phyloP scores from a whole-genome alignment of 2,329 filamentous ascomycete genomes.

The Fusarium sororula region DNA sequence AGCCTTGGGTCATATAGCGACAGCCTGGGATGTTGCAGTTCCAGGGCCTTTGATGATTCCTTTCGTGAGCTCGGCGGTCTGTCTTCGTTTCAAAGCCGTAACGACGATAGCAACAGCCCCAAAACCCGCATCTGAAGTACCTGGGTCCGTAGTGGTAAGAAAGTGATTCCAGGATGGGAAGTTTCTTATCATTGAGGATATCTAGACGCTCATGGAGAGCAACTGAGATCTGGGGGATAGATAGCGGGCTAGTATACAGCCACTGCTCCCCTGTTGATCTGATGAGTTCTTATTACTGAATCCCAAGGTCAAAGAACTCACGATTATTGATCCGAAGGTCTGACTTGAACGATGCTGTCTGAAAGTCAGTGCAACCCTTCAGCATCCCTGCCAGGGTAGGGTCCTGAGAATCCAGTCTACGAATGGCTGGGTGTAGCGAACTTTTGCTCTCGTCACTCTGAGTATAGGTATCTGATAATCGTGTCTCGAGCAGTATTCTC shows the following conservation, averaged over 20 bases:
- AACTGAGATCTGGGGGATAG: neutral
- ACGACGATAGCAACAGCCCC: rapidly evolving
- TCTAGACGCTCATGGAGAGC: rapidly evolving
- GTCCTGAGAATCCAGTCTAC: rapidly evolving
- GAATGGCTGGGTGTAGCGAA: rapidly evolving
- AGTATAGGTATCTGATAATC: rapidly evolving
- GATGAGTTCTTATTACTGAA: rapidly evolving
- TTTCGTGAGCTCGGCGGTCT: rapidly evolving
- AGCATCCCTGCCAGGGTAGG: rapidly evolving
- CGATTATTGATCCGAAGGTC: neutral
- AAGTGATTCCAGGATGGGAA: rapidly evolving
- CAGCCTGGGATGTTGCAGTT: neutral
- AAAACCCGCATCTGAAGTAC: rapidly evolving
- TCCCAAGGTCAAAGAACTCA: rapidly evolving
- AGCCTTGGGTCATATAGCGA: rapidly evolving
- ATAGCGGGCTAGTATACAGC: neutral
- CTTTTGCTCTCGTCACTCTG: rapidly evolving
- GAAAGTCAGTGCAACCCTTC: rapidly evolving
- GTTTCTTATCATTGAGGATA: rapidly evolving
- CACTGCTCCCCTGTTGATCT: rapidly evolving
- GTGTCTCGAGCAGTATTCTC: neutral
- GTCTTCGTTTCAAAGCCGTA: rapidly evolving
- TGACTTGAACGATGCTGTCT: rapidly evolving
- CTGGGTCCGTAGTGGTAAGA: neutral
- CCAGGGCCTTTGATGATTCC: neutral